These are phyloP conservation scores for Rauvolfia tetraphylla DNA, from an alignment of 257 asterid genomes.

Conservation along the genomic window DNA sequence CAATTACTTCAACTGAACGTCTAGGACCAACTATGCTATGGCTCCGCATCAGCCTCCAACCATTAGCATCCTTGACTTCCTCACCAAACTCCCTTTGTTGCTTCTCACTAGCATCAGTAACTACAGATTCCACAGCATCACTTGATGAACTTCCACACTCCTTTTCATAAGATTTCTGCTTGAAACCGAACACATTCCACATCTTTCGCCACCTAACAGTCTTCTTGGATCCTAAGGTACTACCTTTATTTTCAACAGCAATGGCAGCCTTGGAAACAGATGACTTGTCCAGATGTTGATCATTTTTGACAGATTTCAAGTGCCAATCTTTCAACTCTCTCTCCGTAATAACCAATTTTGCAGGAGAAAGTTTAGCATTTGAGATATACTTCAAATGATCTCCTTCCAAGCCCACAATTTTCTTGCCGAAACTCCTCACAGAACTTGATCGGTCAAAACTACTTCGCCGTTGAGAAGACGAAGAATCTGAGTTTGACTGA, in stretches of 20 bases:
- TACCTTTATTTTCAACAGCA: slow-evolving; percentile 27
- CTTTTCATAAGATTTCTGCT: slow-evolving; percentile 38
- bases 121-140: slow-evolving; percentile 29
- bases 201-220: slow-evolving; percentile 59
- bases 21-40: slow-evolving; percentile 56
- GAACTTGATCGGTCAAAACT: slow-evolving; percentile 91
- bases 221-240: slow-evolving; percentile 42
- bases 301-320: slow-evolving; percentile 46
- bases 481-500: slow-evolving; percentile 80
- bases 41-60: slow-evolving; percentile 57
- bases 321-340: slow-evolving; percentile 85
- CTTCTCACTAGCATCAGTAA: slow-evolving; percentile 29
- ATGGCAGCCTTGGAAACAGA: slow-evolving; percentile 29
- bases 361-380: slow-evolving; percentile 46
- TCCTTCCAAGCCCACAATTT: slow-evolving; percentile 43
- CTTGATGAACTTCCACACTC: slow-evolving; percentile 28
- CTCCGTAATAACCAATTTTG: slow-evolving; percentile 82
- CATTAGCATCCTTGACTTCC: slow-evolving; percentile 25
- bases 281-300: slow-evolving; percentile 29
- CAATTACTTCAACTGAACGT: slow-evolving; percentile 44
- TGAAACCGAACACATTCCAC: slow-evolving; percentile 59
- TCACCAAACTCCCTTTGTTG: slow-evolving; percentile 31
- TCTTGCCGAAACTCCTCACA: slow-evolving; percentile 74
- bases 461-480: slow-evolving; percentile 70
- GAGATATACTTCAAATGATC: slow-evolving; percentile 27